phyloP scores from a whole-genome alignment of 345 rosid species.

The Euphorbia tirucalli region DNA sequence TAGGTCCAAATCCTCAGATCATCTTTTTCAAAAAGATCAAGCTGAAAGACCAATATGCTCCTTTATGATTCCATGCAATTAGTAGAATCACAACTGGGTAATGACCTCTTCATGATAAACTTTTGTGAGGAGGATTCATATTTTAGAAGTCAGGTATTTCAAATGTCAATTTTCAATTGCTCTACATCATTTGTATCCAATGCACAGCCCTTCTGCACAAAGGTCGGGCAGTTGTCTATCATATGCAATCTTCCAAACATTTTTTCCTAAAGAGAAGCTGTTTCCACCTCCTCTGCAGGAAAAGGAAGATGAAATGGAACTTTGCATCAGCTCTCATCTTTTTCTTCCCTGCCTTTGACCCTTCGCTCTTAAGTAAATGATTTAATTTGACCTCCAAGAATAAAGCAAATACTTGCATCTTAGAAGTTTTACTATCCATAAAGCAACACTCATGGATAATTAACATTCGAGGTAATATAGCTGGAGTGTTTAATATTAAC shows the following conservation, averaged over 20 bases:
- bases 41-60: neutral
- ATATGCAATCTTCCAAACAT: neutral
- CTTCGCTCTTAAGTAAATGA: neutral
- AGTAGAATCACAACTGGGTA: neutral
- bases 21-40: neutral
- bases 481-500: slow-evolving; percentile 1
- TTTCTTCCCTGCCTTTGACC: neutral
- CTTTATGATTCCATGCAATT: neutral
- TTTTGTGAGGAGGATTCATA: neutral
- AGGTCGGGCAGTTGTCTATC: neutral
- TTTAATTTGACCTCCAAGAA: neutral
- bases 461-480: neutral
- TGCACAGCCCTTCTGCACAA: neutral
- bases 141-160: neutral
- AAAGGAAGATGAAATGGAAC: neutral
- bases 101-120: neutral
- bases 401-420: neutral
- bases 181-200: neutral
- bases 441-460: neutral
- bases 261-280: neutral
- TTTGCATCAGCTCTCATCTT: neutral
- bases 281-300: neutral
- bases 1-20: neutral
- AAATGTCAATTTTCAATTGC: neutral
- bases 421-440: slow-evolving; percentile 1